A percentile compares a stretch with the other conserved stretches of the same genome.
Conservation (phyloP, 2,329 filamentous ascomycete genomes). For the Fusarium mundagurra region DNA sequence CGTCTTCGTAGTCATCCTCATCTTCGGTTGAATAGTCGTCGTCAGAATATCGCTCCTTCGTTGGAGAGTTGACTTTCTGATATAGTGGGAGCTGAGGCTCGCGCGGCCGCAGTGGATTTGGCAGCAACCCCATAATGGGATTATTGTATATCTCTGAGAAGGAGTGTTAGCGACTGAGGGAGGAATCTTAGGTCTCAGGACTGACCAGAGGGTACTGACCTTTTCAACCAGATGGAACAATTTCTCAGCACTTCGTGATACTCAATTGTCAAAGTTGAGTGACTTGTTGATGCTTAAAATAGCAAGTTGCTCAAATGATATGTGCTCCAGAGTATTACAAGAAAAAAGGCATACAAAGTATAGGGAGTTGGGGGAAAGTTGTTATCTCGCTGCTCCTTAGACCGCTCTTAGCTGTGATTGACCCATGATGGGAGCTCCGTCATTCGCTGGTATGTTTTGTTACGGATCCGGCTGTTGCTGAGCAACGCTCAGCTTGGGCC, state of each 20-base stretch:
- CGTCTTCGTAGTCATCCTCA: slow-evolving; percentile 56
- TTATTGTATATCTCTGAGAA: slow-evolving; percentile 7
- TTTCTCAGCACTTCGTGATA: slow-evolving; percentile 6
- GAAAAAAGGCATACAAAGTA: background rate
- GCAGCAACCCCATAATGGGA: slow-evolving; percentile 59
- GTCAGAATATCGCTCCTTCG: slow-evolving; percentile 63
- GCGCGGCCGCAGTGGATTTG: slow-evolving; percentile 59
- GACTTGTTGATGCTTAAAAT: background rate
- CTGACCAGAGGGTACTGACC: slow-evolving; percentile 14
- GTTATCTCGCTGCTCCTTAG: background rate
- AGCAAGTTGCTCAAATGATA: background rate
- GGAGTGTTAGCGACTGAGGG: slow-evolving; percentile 5
- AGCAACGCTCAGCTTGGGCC: slow-evolving; percentile 34
- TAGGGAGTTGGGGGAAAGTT: background rate
- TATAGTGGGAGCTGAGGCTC: slow-evolving; percentile 62
- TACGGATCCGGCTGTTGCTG: slow-evolving; percentile 37
- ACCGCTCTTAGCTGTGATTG: slow-evolving; percentile 10
- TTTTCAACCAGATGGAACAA: slow-evolving; percentile 12
- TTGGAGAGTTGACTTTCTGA: slow-evolving; percentile 54
- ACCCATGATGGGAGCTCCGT: slow-evolving; percentile 25
- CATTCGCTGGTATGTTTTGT: slow-evolving; percentile 42
- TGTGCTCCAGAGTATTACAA: background rate
- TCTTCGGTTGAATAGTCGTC: slow-evolving; percentile 59
- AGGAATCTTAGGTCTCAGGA: slow-evolving; percentile 16
- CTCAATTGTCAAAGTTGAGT: background rate